Evolutionary conservation across 768 basidiomycete species (phyloP).

Genomic region (Calocybe indica): DNA sequence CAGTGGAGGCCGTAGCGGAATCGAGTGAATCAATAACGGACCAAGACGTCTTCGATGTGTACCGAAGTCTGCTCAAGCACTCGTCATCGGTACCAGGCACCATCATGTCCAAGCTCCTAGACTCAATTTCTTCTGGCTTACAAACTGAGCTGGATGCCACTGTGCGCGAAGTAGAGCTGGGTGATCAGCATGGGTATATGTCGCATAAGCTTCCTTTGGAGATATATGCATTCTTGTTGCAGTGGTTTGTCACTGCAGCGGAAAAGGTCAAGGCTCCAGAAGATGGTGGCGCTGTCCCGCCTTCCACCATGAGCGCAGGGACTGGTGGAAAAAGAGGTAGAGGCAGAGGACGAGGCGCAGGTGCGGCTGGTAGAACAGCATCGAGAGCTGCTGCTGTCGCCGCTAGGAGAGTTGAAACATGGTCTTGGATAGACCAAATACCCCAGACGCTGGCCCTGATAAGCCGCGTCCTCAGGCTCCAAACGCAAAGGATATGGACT

Average conservation of each 20-base stretch:
- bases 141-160: constrained; percentile 69
- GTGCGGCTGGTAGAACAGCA: background rate
- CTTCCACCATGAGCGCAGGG: constrained; percentile 24
- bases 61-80: constrained; percentile 77
- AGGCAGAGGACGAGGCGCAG: constrained; percentile 24
- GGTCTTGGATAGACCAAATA: constrained; percentile 80
- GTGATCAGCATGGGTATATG: constrained; percentile 54
- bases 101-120: constrained; percentile 81
- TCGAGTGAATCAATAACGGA: constrained; percentile 69
- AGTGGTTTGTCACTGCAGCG: constrained; percentile 82
- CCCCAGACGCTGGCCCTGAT: constrained; percentile 64
- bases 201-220: constrained; percentile 75
- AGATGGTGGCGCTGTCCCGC: constrained; percentile 38
- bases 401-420: constrained; percentile 43
- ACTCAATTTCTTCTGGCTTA: constrained; percentile 77
- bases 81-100: constrained; percentile 54
- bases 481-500: constrained; percentile 82
- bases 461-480: constrained; percentile 59
- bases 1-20: constrained; percentile 76
- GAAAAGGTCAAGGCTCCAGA: constrained; percentile 66
- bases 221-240: constrained; percentile 87
- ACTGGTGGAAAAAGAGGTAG: constrained; percentile 50
- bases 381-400: constrained; percentile 18
- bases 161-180: constrained; percentile 60
- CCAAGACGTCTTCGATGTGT: constrained; percentile 70